Conservation (phyloP, 192 early-diverging fungal species). For the Coemansia sp. region DNA sequence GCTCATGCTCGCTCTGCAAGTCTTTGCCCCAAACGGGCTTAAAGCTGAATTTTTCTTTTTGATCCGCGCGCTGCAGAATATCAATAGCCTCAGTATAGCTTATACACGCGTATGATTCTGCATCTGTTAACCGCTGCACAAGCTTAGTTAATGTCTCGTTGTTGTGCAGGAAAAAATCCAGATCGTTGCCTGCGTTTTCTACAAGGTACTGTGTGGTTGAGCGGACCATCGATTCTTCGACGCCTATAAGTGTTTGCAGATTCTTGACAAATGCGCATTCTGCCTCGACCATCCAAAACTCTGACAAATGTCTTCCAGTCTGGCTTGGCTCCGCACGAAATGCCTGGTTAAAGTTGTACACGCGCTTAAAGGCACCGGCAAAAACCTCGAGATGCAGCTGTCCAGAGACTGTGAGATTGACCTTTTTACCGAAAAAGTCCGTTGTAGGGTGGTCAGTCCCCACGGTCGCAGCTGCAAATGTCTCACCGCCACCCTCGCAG, state of each 20-base stretch:
- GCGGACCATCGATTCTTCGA: conserved; percentile 68
- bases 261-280: conserved; percentile 74
- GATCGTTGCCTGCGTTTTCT: conserved; percentile 49
- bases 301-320: conserved; percentile 81
- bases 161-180: conserved; percentile 60
- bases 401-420: conserved; percentile 81
- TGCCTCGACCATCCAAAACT: conserved; percentile 95
- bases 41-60: conserved; percentile 58
- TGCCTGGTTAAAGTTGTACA: conserved; percentile 78
- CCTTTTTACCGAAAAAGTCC: conserved; percentile 74
- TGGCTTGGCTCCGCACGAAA: conserved; percentile 84
- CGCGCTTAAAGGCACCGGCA: conserved; percentile 67
- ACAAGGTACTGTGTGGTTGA: conserved; percentile 59
- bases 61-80: conserved; percentile 59
- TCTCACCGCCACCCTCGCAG: conserved; percentile 89
- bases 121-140: conserved; percentile 22
- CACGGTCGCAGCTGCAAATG: conserved; percentile 57
- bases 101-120: conserved; percentile 61
- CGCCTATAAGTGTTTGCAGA: conserved; percentile 63
- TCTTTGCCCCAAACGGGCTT: conserved; percentile 70
- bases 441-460: conserved; percentile 14
- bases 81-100: conserved; percentile 80
- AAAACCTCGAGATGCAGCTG: conserved; percentile 85
- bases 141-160: conserved; percentile 53
- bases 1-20: conserved; percentile 85